Evolutionary conservation across 1,284 basidiomycete genomes (phyloP).

Genomic region (Tetrapyrgos nigripes): DNA sequence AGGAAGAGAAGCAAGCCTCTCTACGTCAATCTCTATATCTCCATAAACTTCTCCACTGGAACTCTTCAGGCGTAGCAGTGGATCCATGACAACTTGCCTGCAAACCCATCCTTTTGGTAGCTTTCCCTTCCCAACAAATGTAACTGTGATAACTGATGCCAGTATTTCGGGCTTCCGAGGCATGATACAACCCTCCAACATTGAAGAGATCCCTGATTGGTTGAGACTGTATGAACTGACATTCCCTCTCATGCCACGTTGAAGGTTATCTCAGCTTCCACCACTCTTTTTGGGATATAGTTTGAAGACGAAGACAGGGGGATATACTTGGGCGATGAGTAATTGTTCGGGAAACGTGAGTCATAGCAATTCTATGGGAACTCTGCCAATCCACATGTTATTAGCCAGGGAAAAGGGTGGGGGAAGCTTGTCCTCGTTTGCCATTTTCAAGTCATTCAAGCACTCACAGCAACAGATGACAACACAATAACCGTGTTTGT

Average conservation of each 20-base stretch:
- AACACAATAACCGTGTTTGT: neutral
- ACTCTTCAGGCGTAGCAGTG: slow-evolving; percentile 38
- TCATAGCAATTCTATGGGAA: slow-evolving; percentile 27
- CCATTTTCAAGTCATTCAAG: neutral
- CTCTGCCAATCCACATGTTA: slow-evolving; percentile 39
- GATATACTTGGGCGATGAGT: slow-evolving; percentile 33
- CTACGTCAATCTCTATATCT: slow-evolving; percentile 30
- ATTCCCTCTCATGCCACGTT: slow-evolving; percentile 31
- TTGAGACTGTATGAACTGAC: slow-evolving; percentile 38
- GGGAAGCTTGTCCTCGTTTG: neutral
- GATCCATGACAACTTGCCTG: slow-evolving; percentile 23
- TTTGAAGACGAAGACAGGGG: slow-evolving; percentile 38
- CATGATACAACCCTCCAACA: slow-evolving; percentile 39
- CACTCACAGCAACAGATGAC: slow-evolving; percentile 1
- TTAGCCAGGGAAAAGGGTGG: slow-evolving; percentile 38
- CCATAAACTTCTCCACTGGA: slow-evolving; percentile 38
- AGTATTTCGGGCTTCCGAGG: slow-evolving; percentile 35
- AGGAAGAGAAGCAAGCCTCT: slow-evolving; percentile 31
- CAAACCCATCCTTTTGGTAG: slow-evolving; percentile 34
- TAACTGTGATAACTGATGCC: slow-evolving; percentile 36
- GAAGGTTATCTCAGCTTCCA: slow-evolving; percentile 1
- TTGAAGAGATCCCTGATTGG: slow-evolving; percentile 24
- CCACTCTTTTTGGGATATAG: slow-evolving; percentile 32
- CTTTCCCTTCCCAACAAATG: slow-evolving; percentile 36
- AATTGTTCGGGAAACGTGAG: slow-evolving; percentile 35